Percentiles rank a stretch among this genome's conserved stretches.
phyloP scores from a whole-genome alignment of 2,329 filamentous ascomycete species.

The Microcyclosporella mali region DNA sequence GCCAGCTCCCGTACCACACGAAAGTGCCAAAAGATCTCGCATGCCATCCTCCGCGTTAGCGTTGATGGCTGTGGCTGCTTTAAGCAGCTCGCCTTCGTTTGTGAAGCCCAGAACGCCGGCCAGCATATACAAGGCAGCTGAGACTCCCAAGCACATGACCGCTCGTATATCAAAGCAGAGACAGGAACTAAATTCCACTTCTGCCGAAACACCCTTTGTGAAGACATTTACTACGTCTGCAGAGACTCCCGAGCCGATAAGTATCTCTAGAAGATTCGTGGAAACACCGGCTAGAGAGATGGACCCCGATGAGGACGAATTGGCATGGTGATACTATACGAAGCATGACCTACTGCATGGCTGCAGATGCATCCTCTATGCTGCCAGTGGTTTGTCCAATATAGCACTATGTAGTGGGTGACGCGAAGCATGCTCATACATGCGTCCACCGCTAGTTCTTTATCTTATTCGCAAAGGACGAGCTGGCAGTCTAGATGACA shows the following conservation, averaged over 20 bases:
- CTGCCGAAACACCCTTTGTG: slow-evolving; percentile 5
- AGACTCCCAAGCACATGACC: slow-evolving; percentile 4
- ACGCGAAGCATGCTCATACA: too few relatives aligned
- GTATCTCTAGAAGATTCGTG: slow-evolving; percentile 7
- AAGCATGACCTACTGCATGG: too few relatives aligned
- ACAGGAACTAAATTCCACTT: too few relatives aligned
- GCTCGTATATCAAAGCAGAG: too few relatives aligned
- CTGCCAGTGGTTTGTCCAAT: too few relatives aligned
- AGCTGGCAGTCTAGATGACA: too few relatives aligned
- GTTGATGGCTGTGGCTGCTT: background rate
- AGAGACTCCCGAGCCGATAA: background rate
- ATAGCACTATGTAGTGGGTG: too few relatives aligned
- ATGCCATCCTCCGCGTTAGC: background rate
- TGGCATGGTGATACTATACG: slow-evolving; percentile 3
- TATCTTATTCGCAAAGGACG: too few relatives aligned
- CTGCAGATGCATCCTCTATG: too few relatives aligned
- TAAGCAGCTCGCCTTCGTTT: slow-evolving; percentile 4
- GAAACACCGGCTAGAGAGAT: slow-evolving; percentile 14
- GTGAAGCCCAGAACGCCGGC: slow-evolving; percentile 5
- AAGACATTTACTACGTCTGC: slow-evolving; percentile 2
- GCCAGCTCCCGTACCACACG: too few relatives aligned
- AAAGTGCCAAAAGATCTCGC: background rate
- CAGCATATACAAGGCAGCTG: background rate
- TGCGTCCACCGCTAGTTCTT: too few relatives aligned
- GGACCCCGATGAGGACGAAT: slow-evolving; percentile 16